Conservation (phyloP, 768 basidiomycete species). For the Trametes villosa region DNA sequence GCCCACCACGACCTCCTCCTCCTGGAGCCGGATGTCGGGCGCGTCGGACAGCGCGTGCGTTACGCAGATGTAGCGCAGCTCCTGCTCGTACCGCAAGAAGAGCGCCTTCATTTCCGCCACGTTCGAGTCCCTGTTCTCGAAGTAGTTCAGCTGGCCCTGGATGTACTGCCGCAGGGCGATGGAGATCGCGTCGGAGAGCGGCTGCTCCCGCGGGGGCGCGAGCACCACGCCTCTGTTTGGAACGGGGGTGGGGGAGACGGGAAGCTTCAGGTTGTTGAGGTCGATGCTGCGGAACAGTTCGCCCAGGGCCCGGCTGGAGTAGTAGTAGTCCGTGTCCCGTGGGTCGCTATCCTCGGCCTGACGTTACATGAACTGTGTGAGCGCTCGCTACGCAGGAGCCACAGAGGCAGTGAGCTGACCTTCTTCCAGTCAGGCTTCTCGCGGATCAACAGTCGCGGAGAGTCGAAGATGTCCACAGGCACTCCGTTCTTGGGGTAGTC, state of each 20-base stretch:
- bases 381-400: background rate
- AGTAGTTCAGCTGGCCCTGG: slow-evolving; percentile 26
- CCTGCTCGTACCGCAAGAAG: slow-evolving; percentile 60
- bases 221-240: slow-evolving; percentile 1
- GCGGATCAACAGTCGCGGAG: slow-evolving; percentile 61
- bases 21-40: slow-evolving; percentile 58
- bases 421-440: slow-evolving; percentile 84
- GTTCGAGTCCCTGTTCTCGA: slow-evolving; percentile 25
- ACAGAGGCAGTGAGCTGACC: slow-evolving; percentile 11
- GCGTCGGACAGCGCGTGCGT: slow-evolving; percentile 67
- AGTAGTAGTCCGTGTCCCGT: slow-evolving; percentile 68
- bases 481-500: slow-evolving; percentile 83
- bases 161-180: slow-evolving; percentile 28
- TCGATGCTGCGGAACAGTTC: slow-evolving; percentile 66
- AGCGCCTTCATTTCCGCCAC: slow-evolving; percentile 40
- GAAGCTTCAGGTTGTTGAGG: slow-evolving; percentile 43
- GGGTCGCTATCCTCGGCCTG: slow-evolving; percentile 41
- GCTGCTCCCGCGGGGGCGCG: slow-evolving; percentile 7
- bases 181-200: slow-evolving; percentile 32
- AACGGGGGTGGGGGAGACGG: slow-evolving; percentile 11
- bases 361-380: background rate
- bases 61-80: slow-evolving; percentile 70
- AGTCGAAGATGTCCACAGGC: slow-evolving; percentile 53
- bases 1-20: slow-evolving; percentile 77
- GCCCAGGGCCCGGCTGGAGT: slow-evolving; percentile 72